Conservation (phyloP, 2,329 filamentous ascomycete genomes). For the Colletotrichum nymphaeae region DNA sequence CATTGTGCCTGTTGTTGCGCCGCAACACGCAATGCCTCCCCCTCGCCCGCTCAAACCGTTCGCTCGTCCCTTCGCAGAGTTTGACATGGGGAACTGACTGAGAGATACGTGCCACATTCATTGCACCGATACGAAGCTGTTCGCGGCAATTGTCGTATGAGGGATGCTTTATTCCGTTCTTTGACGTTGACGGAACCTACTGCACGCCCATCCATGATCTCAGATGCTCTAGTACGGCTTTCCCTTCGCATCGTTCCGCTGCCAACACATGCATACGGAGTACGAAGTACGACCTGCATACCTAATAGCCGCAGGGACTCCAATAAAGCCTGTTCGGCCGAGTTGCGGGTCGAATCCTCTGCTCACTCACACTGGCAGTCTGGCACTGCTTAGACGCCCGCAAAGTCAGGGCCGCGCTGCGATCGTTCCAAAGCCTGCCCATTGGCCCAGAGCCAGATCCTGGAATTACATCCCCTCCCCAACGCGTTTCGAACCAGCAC, state of each 20-base stretch:
- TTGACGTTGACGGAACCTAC: constrained; percentile 11
- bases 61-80: background rate
- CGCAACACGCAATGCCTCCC: background rate
- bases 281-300: background rate
- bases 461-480: background rate
- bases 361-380: background rate
- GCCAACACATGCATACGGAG: background rate
- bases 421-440: background rate
- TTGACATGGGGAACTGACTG: background rate
- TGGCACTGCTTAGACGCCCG: background rate
- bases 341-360: constrained; percentile 16
- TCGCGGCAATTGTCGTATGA: constrained; percentile 1
- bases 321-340: constrained; percentile 22
- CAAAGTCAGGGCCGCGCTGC: constrained; percentile 1
- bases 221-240: background rate
- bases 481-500: background rate
- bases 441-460: constrained; percentile 10
- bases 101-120: background rate
- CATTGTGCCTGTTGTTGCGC: background rate
- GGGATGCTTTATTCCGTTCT: constrained; percentile 4
- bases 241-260: constrained; percentile 5
- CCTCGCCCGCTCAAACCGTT: background rate
- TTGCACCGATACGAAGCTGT: constrained; percentile 16
- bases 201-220: background rate
- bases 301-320: background rate